Evolutionary conservation across 2,329 filamentous ascomycete genomes (phyloP), one percentile per base, ranked within the genome.

Genomic region (Monosporascus sp.): DNA sequence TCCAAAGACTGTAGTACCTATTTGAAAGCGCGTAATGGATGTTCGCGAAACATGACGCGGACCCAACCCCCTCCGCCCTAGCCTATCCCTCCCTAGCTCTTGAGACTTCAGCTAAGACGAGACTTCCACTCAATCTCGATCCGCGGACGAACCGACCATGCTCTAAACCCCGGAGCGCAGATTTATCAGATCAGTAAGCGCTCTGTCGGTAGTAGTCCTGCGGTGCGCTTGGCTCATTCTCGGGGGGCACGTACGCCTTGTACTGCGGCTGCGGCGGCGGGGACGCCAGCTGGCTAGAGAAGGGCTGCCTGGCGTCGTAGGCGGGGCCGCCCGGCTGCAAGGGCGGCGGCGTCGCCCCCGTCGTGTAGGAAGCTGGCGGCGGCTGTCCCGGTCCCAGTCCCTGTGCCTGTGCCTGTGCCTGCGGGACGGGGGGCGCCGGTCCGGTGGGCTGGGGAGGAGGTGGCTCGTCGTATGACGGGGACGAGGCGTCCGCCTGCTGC

Each of bases 241-340:
- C 49, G 54, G 73, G 77, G 3, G 81, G 81, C 3, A 78, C 75
- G 54, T 87, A 87, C 0, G 83, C 77, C 65, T 80, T 84, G 60
- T 85, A 86, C 64, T 83, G 80, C 39, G 72, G 72, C 60, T 74
- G 72, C 18, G 60, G 60, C 18, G 60, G 60, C 38, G 58, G 57
- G 43, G 54, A 37, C 35, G 31, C 50, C 11, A 39, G 53, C 65
- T 81, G 75, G 58, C 77, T 80, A 4, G 78, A 78, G 31, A 82
- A 64, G 6, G 71, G 69, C 52, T 81, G 75, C 22, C 80, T 70
- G 6, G 77, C 69, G 60, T 83, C 78, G 53, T 74, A 80, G 1
- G 72, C 71, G 2, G 68, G 39, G 1, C 76, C 77, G n/a, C 66
- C 64, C 1, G 74, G 74, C 27, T 79, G 75, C 55, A 76, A 62